Percentiles rank a stretch among this genome's conserved stretches.
Conservation (phyloP, 2,329 filamentous ascomycete species). For the Elsinoe necatrix region DNA sequence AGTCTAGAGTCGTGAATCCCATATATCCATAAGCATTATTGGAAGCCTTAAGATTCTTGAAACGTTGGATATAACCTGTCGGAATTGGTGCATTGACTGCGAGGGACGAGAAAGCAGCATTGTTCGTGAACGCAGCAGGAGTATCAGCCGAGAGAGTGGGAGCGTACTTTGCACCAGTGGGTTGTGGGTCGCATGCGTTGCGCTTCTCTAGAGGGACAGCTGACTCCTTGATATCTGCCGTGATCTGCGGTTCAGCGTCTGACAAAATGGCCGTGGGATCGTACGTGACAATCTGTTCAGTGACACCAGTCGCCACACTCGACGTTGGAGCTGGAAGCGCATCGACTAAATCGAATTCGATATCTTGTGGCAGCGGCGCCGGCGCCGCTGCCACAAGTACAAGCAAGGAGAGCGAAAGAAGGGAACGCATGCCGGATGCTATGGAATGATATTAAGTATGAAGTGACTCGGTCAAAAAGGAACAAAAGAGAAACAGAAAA, state of each 20-base stretch:
- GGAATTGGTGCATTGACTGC: conserved; percentile 19
- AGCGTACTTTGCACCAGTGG: conserved; percentile 16
- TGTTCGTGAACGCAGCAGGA: conserved; percentile 18
- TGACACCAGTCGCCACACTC: conserved; percentile 15
- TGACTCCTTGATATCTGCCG: neutral
- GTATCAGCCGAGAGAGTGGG: conserved; percentile 18
- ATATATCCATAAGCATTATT: conserved; percentile 19
- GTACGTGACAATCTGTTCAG: conserved; percentile 17
- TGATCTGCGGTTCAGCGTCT: conserved; percentile 15
- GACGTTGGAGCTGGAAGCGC: conserved; percentile 15
- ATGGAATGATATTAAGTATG: neutral
- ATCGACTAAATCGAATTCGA: conserved; percentile 18
- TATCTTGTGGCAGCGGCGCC: conserved; percentile 17
- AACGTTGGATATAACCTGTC: conserved; percentile 20
- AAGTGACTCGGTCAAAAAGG: neutral
- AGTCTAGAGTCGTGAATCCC: conserved; percentile 16
- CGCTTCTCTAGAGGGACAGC: conserved; percentile 13
- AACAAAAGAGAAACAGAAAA: neutral
- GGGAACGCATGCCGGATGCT: conserved; percentile 16
- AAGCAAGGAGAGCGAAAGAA: conserved; percentile 2
- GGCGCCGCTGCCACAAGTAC: conserved; percentile 14
- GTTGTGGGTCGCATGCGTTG: conserved; percentile 17
- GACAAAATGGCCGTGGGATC: conserved; percentile 16
- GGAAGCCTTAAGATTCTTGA: conserved; percentile 18
- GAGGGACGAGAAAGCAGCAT: conserved; percentile 17